Evolutionary conservation across 441 rosid species (phyloP).

Genomic region (Raphanus hybrid): DNA sequence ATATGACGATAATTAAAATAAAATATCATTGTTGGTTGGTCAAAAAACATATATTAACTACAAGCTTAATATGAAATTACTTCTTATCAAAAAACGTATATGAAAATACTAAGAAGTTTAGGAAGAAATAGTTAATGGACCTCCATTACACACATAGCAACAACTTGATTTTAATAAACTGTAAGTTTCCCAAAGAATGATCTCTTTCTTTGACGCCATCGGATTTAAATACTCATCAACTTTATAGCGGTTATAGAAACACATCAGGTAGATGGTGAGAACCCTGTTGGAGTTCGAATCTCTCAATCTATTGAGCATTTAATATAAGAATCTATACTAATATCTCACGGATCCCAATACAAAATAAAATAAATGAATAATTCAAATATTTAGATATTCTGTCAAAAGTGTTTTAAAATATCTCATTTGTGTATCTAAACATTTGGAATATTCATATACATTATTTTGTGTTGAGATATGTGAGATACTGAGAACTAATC

Average conservation of each 20-base stretch:
- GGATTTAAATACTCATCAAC: background rate
- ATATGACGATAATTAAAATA: slow-evolving; percentile 29
- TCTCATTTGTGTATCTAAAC: too few species aligned
- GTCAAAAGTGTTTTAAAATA: too few species aligned
- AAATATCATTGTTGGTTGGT: slow-evolving; percentile 23
- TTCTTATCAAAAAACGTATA: background rate
- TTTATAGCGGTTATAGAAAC: slow-evolving; percentile 3
- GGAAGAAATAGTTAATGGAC: slow-evolving; percentile 13
- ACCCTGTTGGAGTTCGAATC: slow-evolving; percentile 7
- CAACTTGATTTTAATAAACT: slow-evolving; percentile 17
- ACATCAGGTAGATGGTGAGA: slow-evolving; percentile 5
- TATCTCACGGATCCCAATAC: too few species aligned
- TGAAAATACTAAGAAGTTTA: slow-evolving; percentile 10
- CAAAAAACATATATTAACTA: slow-evolving; percentile 19
- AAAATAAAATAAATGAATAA: too few species aligned
- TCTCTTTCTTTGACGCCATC: slow-evolving; percentile 32
- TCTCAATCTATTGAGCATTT: too few species aligned
- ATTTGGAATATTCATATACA: too few species aligned
- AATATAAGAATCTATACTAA: too few species aligned
- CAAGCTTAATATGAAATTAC: slow-evolving; percentile 21
- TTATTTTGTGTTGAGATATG: too few species aligned
- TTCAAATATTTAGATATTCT: too few species aligned
- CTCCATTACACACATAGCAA: slow-evolving; percentile 27
- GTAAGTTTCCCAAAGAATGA: slow-evolving; percentile 1
- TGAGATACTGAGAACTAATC: too few species aligned